Percentiles rank a stretch among this genome's conserved stretches.
Conservation (phyloP, 768 basidiomycete species). For the Filobasidium floriforme region DNA sequence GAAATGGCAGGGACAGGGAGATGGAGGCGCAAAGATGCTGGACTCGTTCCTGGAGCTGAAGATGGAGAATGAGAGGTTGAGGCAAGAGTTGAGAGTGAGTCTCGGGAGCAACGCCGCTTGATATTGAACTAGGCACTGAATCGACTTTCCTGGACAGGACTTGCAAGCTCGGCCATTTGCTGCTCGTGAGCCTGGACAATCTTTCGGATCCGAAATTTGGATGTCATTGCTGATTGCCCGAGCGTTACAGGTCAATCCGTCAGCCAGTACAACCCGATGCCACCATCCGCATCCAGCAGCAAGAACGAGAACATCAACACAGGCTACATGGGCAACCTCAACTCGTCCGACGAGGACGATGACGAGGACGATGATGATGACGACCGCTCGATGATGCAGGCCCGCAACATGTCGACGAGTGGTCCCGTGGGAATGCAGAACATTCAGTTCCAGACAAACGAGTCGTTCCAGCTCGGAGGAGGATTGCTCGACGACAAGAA, state of each 20-base stretch:
- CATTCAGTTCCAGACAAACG: not conserved
- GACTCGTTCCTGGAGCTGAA: slow-evolving; percentile 66
- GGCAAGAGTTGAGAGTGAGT: slow-evolving; percentile 50
- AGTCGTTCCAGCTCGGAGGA: not conserved
- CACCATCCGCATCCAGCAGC: not conserved
- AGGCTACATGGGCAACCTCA: not conserved
- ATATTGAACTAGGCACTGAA: not conserved
- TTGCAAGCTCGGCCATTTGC: slow-evolving; percentile 17
- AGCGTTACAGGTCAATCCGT: not conserved
- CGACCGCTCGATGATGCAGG: not conserved
- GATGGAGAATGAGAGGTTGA: slow-evolving; percentile 73
- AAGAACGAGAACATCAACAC: not conserved
- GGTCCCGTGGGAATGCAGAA: not conserved
- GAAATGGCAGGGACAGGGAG: slow-evolving; percentile 21
- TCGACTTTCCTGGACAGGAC: slow-evolving; percentile 8
- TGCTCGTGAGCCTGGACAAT: not conserved
- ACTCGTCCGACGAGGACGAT: slow-evolving; percentile 8
- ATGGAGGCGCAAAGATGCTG: slow-evolving; percentile 35
- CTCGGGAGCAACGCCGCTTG: not conserved
- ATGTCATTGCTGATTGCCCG: not conserved
- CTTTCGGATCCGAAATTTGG: not conserved
- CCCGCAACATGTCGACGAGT: not conserved
- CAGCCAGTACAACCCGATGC: not conserved
- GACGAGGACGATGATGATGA: slow-evolving; percentile 1
- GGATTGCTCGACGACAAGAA: slow-evolving; percentile 20